Evolutionary conservation across 2,329 filamentous ascomycete species (phyloP).

Genomic region (Didymella keratinophila): DNA sequence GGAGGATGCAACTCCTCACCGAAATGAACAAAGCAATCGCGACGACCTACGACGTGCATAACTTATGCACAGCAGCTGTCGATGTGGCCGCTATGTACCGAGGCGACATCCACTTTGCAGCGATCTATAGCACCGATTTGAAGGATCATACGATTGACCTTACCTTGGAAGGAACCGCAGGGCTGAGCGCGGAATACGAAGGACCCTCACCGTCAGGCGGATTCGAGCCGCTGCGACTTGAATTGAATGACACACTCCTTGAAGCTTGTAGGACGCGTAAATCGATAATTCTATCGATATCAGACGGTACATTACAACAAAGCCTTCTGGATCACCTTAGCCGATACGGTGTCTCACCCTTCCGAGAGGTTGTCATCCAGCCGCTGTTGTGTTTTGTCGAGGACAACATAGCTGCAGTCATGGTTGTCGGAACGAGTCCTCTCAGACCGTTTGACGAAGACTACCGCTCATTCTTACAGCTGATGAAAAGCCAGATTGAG

Average conservation of each 20-base stretch:
- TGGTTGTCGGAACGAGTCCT: conserved; percentile 79
- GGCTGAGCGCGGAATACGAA: not conserved
- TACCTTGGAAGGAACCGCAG: conserved; percentile 10
- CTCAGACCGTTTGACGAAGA: conserved; percentile 79
- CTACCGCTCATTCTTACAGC: conserved; percentile 76
- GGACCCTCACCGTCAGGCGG: not conserved
- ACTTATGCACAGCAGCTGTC: conserved; percentile 8
- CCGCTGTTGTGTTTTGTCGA: conserved; percentile 78
- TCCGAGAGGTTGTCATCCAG: conserved; percentile 75
- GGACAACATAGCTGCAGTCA: conserved; percentile 75
- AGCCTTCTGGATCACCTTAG: conserved; percentile 55
- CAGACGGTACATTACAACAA: not conserved
- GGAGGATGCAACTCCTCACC: conserved; percentile 71
- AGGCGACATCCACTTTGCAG: conserved; percentile 16
- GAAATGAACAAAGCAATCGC: conserved; percentile 12
- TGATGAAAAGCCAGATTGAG: conserved; percentile 73
- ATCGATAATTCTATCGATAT: conserved; percentile 2
- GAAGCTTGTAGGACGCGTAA: conserved; percentile 2
- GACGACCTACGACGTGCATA: conserved; percentile 5
- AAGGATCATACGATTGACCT: not conserved
- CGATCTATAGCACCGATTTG: conserved; percentile 3
- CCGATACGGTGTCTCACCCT: conserved; percentile 77
- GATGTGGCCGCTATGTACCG: not conserved
- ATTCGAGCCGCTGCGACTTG: not conserved
- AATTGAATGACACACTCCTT: not conserved